These are phyloP conservation scores for Colletotrichum abscissum DNA, from an alignment of 2,329 filamentous ascomycete genomes.

Conservation along the genomic window DNA sequence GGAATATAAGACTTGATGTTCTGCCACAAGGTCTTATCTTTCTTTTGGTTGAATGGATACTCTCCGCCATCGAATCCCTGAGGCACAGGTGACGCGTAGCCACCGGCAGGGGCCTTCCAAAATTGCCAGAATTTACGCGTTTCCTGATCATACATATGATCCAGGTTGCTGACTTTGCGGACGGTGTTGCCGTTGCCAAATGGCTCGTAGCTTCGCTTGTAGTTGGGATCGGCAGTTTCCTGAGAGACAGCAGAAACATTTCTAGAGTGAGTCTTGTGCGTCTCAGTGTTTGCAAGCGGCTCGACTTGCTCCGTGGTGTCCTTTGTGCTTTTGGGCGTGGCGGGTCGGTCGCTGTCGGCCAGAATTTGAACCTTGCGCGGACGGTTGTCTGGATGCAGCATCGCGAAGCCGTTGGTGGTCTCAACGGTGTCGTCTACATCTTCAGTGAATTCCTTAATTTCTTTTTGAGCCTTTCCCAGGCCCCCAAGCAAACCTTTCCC, in stretches of 20 bases:
- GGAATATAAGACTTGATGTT: conserved; percentile 62
- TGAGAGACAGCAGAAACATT: conserved; percentile 52
- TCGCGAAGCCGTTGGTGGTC: conserved; percentile 64
- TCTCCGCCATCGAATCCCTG: conserved; percentile 62
- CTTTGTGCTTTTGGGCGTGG: conserved; percentile 9
- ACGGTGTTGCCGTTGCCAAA: conserved; percentile 60
- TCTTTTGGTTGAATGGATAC: conserved; percentile 49
- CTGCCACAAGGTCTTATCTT: conserved; percentile 62
- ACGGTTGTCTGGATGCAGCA: conserved; percentile 40
- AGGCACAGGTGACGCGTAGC: conserved; percentile 70
- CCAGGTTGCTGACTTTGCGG: conserved; percentile 59
- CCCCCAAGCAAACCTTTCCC: conserved; percentile 45
- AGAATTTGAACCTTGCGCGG: conserved; percentile 45
- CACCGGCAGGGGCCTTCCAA: conserved; percentile 72
- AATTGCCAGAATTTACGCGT: conserved; percentile 69
- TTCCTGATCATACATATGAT: conserved; percentile 60
- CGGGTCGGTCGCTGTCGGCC: conserved; percentile 45
- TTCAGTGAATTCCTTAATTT: conserved; percentile 58
- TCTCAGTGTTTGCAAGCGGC: conserved; percentile 44
- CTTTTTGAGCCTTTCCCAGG: conserved; percentile 56
- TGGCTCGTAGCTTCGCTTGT: conserved; percentile 45
- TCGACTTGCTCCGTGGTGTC: conserved; percentile 12
- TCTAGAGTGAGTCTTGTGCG: conserved; percentile 48
- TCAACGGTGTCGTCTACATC: conserved; percentile 65
- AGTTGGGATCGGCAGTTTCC: conserved; percentile 48